phyloP scores from a whole-genome alignment of 192 early-diverging fungal species.

The Coemansia sp. region DNA sequence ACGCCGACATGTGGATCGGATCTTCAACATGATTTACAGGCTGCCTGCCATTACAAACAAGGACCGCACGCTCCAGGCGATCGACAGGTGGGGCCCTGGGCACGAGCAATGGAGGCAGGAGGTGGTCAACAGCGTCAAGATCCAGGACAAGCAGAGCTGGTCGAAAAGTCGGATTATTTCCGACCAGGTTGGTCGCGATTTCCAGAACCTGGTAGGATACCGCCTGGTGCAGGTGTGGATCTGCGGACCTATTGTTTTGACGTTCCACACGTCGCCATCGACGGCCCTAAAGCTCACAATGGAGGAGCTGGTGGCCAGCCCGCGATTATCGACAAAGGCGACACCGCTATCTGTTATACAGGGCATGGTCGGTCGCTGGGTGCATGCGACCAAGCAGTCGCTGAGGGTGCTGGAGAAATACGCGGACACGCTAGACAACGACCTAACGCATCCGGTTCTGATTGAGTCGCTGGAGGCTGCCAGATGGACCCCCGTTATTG shows the following conservation, averaged over 20 bases:
- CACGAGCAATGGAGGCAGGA: conserved; percentile 44
- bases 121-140: conserved; percentile 10
- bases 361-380: conserved; percentile 33
- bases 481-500: conserved; percentile 51
- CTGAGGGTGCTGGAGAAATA: conserved; percentile 25
- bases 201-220: conserved; percentile 42
- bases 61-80: conserved; percentile 14
- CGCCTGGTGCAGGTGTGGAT: conserved; percentile 42
- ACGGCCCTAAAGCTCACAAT: conserved; percentile 6
- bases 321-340: not conserved
- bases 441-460: conserved; percentile 35
- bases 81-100: conserved; percentile 36
- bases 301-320: conserved; percentile 6
- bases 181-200: conserved; percentile 26
- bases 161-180: conserved; percentile 11
- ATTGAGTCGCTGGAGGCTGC: conserved; percentile 31
- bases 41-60: conserved; percentile 25
- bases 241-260: conserved; percentile 33
- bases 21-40: conserved; percentile 29
- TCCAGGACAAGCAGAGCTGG: conserved; percentile 2
- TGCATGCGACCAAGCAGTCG: conserved; percentile 13
- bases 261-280: conserved; percentile 25
- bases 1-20: conserved; percentile 23
- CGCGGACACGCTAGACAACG: conserved; percentile 35
- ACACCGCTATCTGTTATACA: conserved; percentile 22